A percentile compares a stretch with the other conserved stretches of the same genome.
phyloP scores from a whole-genome alignment of 345 rosid genomes.

The Populus davidiana region DNA sequence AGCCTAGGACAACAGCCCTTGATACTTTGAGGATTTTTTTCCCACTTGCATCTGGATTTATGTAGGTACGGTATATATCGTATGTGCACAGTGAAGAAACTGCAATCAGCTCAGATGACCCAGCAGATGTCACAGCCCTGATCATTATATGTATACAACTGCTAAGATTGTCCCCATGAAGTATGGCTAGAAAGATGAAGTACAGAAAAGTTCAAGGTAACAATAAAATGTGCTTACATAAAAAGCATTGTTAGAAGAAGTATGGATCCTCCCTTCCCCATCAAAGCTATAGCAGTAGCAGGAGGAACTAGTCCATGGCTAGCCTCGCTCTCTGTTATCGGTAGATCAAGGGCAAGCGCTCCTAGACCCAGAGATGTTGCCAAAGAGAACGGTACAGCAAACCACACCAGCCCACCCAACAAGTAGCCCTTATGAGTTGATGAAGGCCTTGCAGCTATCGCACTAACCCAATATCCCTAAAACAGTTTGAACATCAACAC shows the following conservation, averaged over 20 bases:
- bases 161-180: neutral
- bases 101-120: constrained; percentile 83
- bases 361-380: constrained; percentile 95
- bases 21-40: constrained; percentile 67
- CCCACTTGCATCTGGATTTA: constrained; percentile 77
- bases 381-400: constrained; percentile 88
- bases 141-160: neutral
- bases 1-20: constrained; percentile 63
- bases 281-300: constrained; percentile 88
- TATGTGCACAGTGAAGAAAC: constrained; percentile 89
- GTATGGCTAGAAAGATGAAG: neutral
- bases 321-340: constrained; percentile 66
- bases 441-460: constrained; percentile 92
- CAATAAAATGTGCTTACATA: constrained; percentile 54
- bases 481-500: neutral
- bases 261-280: constrained; percentile 91
- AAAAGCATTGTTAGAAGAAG: constrained; percentile 93
- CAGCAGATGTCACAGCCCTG: constrained; percentile 98
- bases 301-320: constrained; percentile 82
- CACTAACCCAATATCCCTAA: constrained; percentile 97
- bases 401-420: constrained; percentile 91
- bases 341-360: constrained; percentile 89
- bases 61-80: constrained; percentile 82
- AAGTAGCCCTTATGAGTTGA: constrained; percentile 91
- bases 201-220: neutral